Conservation (phyloP, 805 yeast species). For the Candida montana region DNA sequence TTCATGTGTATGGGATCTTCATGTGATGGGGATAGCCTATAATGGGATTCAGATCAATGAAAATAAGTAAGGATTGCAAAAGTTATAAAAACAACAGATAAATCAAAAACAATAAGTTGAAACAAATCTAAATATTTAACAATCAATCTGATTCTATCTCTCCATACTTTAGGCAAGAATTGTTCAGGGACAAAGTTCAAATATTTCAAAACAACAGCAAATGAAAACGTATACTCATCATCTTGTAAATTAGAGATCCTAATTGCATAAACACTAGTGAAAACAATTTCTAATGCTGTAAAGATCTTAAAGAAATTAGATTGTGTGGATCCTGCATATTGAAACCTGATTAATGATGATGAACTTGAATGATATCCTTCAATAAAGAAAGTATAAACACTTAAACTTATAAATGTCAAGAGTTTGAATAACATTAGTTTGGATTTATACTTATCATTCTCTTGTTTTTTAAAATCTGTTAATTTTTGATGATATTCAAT, state of each 20-base stretch:
- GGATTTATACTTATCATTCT: constrained; percentile 22
- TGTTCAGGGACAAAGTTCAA: constrained; percentile 19
- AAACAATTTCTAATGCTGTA: constrained; percentile 16
- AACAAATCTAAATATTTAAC: constrained; percentile 23
- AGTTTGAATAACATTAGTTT: constrained; percentile 16
- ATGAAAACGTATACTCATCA: constrained; percentile 21
- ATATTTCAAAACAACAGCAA: constrained; percentile 17
- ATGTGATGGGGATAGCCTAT: background rate
- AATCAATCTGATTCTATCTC: constrained; percentile 17
- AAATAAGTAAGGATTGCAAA: constrained; percentile 19
- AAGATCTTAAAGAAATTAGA: constrained; percentile 16
- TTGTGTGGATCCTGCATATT: background rate
- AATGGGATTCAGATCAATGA: constrained; percentile 10
- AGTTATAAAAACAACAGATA: constrained; percentile 17
- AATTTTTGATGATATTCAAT: constrained; percentile 7
- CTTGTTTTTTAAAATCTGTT: constrained; percentile 13
- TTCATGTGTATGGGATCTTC: background rate
- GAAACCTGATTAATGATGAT: constrained; percentile 8
- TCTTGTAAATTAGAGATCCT: constrained; percentile 10
- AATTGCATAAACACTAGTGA: constrained; percentile 16
- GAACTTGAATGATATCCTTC: constrained; percentile 11
- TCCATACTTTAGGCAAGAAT: constrained; percentile 14
- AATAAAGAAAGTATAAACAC: constrained; percentile 11
- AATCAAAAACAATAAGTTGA: constrained; percentile 20
- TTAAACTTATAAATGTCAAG: constrained; percentile 1